A percentile compares a stretch with the other conserved stretches of the same genome.
phyloP scores from a whole-genome alignment of 495 filamentous ascomycete species.

The Penicillium samsonianum region DNA sequence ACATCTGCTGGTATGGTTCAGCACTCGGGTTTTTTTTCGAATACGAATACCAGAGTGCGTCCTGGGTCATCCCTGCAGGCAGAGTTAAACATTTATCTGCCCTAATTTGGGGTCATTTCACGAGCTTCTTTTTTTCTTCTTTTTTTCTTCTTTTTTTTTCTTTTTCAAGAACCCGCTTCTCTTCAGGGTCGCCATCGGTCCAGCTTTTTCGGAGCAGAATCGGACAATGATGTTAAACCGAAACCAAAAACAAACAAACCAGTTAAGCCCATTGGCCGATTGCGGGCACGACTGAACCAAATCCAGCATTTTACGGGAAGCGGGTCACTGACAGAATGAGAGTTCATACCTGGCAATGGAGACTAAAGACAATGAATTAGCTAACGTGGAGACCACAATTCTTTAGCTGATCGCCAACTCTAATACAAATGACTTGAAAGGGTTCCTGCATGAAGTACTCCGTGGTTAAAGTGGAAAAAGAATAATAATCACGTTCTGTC shows the following conservation, averaged over 20 bases:
- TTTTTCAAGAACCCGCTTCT: constrained; percentile 2
- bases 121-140: background rate
- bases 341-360: constrained; percentile 2
- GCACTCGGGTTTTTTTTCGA: background rate
- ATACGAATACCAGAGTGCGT: constrained; percentile 1
- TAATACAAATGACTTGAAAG: constrained; percentile 19
- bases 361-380: constrained; percentile 14
- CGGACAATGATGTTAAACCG: constrained; percentile 3
- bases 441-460: constrained; percentile 27
- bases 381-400: constrained; percentile 27
- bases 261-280: background rate
- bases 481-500: background rate
- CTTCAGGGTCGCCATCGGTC: background rate
- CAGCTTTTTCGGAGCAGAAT: background rate
- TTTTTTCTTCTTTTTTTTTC: too few relatives aligned
- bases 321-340: constrained; percentile 9
- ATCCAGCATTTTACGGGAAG: constrained; percentile 3
- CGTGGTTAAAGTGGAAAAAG: background rate
- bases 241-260: background rate
- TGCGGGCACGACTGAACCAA: constrained; percentile 4
- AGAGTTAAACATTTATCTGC: background rate
- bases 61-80: background rate
- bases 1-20: background rate
- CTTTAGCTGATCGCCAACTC: constrained; percentile 30
- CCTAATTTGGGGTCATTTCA: constrained; percentile 1